Percentiles rank a stretch among this genome's conserved stretches.
phyloP scores from a whole-genome alignment of 352 stramenopile species.

The Hyaloperonospora brassicae region DNA sequence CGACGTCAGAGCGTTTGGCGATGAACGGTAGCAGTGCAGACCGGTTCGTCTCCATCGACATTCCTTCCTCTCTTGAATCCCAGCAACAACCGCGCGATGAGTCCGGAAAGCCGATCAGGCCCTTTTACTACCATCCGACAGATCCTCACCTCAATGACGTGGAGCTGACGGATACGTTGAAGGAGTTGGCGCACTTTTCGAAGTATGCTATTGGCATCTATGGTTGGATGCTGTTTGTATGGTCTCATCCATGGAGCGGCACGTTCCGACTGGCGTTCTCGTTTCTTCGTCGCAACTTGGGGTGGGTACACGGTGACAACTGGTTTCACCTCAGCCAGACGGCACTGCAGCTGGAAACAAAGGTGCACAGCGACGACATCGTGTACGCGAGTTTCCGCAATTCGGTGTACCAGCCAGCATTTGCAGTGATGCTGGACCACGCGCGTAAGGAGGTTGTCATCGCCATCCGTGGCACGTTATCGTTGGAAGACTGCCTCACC shows the following conservation, averaged over 20 bases:
- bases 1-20: conserved; percentile 19
- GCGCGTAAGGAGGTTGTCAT: conserved; percentile 64
- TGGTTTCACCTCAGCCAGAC: conserved; percentile 73
- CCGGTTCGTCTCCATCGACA: conserved; percentile 44
- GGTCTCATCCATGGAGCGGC: conserved; percentile 82
- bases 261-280: conserved; percentile 68
- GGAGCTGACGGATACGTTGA: conserved; percentile 37
- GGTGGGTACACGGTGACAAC: conserved; percentile 81
- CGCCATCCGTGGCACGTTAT: conserved; percentile 77
- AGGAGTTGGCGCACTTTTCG: conserved; percentile 77
- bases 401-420: conserved; percentile 71
- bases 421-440: conserved; percentile 76
- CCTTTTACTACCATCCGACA: conserved; percentile 35
- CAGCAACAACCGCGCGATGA: conserved; percentile 9
- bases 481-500: conserved; percentile 81
- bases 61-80: conserved; percentile 19
- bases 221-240: conserved; percentile 86
- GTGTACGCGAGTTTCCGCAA: conserved; percentile 79
- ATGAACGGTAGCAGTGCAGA: conserved; percentile 19
- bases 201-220: conserved; percentile 84
- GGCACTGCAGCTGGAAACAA: conserved; percentile 74
- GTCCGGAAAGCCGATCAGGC: conserved; percentile 9
- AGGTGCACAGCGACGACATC: conserved; percentile 53
- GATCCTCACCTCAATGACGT: conserved; percentile 35
- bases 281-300: conserved; percentile 49